A percentile compares a stretch with the other conserved stretches of the same genome.
Conservation (phyloP, 2,329 filamentous ascomycete species). For the Talaromyces sp. region DNA sequence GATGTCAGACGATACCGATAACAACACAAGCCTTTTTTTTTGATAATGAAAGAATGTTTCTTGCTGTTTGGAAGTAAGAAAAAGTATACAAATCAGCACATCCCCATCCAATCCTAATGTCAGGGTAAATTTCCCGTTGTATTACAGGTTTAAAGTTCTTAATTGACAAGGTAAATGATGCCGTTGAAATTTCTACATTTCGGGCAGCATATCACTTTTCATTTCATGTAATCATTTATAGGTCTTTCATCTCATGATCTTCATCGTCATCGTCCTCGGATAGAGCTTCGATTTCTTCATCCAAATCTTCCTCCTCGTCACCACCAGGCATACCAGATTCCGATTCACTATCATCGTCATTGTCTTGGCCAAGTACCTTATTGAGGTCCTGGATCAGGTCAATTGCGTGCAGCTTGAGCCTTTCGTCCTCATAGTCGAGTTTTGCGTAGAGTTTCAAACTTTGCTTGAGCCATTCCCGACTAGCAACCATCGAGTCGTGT, state of each 20-base stretch:
- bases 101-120: too few relatives aligned
- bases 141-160: neutral
- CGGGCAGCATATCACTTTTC: too few relatives aligned
- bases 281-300: conserved; percentile 50
- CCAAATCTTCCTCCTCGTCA: conserved; percentile 31
- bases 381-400: conserved; percentile 50
- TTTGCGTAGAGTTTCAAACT: conserved; percentile 71
- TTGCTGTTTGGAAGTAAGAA: too few relatives aligned
- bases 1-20: too few relatives aligned
- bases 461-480: conserved; percentile 75
- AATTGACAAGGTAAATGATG: neutral
- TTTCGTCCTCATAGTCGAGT: conserved; percentile 65
- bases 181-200: too few relatives aligned
- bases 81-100: too few relatives aligned
- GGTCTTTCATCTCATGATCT: conserved; percentile 51
- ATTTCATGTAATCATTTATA: conserved; percentile 17
- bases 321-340: conserved; percentile 51
- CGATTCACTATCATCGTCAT: conserved; percentile 51
- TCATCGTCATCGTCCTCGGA: conserved; percentile 41
- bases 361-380: conserved; percentile 57
- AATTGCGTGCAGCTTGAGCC: conserved; percentile 37
- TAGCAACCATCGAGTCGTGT: conserved; percentile 62
- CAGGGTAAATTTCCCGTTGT: too few relatives aligned
- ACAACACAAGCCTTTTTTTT: too few relatives aligned
- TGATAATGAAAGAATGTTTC: too few relatives aligned